Evolutionary conservation across 768 basidiomycete species (phyloP), one percentile per base, ranked within the genome.

Genomic region (Tylopilus cervinicoccineus): DNA sequence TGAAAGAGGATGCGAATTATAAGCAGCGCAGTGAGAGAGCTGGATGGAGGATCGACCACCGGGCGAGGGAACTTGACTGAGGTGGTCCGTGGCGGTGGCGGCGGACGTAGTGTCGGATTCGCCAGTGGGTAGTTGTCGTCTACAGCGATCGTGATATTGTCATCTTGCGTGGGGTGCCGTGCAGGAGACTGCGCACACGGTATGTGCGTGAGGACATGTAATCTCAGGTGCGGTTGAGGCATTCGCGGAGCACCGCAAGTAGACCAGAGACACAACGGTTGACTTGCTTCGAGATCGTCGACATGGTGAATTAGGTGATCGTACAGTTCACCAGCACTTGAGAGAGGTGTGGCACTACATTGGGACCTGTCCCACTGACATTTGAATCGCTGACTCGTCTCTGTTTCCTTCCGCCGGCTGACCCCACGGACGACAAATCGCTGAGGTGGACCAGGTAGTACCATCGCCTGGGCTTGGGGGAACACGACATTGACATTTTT

Each of bases 351-450:
- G 2, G 67, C 70, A 50, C 64, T 32, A 59, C 84, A 90, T 54
- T 77, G 73, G 4, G 74, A 80, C 44, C 74, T 76, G 54, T 84
- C 71, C 93, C 92, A 95, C 24, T 75, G 77, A 63, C 93, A 94
- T 56, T 80, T 80, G 68, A 84, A 89, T 41, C 76, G 76, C 38
- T 88, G 82, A 33, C 72, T 75, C 12, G 71, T 72, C 51, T 77
- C 64, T 1, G 75, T 58, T 48, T 83, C 80, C 65, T 82, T 83
- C 47, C 80, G 74, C 45, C 86, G 70, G 50, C 84, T 80, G 36
- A 97, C 86, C 6, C 93, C 93, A 31, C 85, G 84, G 40, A 99
- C 91, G 32, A 99, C 77, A 60, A 95, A 99, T 45, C 81, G 76
- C 55, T 84, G 85, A 5, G 79, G 76, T 6, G 80, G 78, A 1